Percentiles rank a stretch among this genome's conserved stretches.
Conservation (phyloP, 768 basidiomycete species). For the Leccinellum rugosiceps region DNA sequence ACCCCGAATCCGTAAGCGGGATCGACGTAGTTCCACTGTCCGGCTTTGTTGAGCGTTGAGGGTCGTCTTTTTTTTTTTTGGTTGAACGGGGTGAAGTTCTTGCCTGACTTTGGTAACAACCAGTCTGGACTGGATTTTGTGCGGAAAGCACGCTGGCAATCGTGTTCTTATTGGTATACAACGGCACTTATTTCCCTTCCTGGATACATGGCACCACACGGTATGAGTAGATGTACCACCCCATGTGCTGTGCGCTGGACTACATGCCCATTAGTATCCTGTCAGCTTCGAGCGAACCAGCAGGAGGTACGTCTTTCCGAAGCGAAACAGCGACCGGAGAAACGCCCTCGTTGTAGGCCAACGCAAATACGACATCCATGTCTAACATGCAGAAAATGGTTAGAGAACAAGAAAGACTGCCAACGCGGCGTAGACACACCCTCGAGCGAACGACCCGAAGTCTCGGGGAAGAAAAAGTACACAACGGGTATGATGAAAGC, state of each 20-base stretch:
- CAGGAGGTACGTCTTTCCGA: conserved; percentile 42
- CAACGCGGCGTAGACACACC: conserved; percentile 24
- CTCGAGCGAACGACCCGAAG: conserved; percentile 56
- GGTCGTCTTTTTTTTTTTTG: no score
- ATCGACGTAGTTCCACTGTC: no score
- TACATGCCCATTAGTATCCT: conserved; percentile 30
- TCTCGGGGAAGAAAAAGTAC: conserved; percentile 62
- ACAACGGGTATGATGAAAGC: conserved; percentile 55
- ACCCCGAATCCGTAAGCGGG: no score
- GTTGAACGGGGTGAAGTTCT: no score
- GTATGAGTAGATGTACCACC: background rate
- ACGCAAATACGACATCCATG: conserved; percentile 47
- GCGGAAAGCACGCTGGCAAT: no score
- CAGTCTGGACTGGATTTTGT: no score
- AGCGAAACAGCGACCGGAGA: conserved; percentile 44
- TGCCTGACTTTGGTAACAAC: no score
- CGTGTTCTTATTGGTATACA: no score
- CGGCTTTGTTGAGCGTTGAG: no score
- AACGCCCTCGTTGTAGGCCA: conserved; percentile 42
- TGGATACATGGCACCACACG: background rate
- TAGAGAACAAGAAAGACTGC: background rate
- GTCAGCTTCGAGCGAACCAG: conserved; percentile 45
- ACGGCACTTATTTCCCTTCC: no score
- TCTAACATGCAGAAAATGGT: conserved; percentile 21
- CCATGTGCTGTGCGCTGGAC: background rate